Base-by-base conservation (phyloP, 2,329 filamentous ascomycete species). In the Endoconidiophora laricicola region DNA sequence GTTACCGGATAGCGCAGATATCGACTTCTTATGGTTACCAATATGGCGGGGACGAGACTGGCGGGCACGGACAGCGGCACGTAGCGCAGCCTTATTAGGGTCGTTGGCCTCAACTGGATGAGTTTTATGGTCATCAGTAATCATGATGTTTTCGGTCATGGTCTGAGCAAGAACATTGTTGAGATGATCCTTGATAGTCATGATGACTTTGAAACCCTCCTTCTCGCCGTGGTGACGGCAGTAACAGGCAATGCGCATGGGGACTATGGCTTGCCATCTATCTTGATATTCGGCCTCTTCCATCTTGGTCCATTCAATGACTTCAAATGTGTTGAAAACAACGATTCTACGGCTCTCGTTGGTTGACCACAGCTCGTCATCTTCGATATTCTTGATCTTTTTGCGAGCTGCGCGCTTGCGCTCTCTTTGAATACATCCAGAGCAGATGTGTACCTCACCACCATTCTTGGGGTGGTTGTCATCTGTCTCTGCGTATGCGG, bases 41-140 rank as follows among this genome's bases (percentile, higher is more conserved):
- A 40, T 53, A 48, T 57, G 37, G 57, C 59, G 55, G 56, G 58
- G 22, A 59, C 57, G 20, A 58, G 54, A 39, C 60, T 55, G 43
- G 61, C 48, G 46, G 70, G 65, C 46, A 71, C 63, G 52, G 66
- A 38, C 47, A 14, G 47, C 47, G 4, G 44, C 39, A 18, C 47
- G 43, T 16, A 46, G 18, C 22, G 38, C 51, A 36, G 36, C 48
- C 51, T 53, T 53, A 38, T 40, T 44, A 3, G 49, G 43, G 10
- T 53, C 44, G 24, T 37, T 46, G 12, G 37, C 16, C 37, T 53
- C 51, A 7, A 49, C 51, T n/a, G 51, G 51, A 58, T 86, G 83
- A 6, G 86, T 94, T 68, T 96, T 96, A 69, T 96, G 90, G 60
- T 98, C 90, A 61, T 98, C 90, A 1, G 91, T 96, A 55, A 96